Base-by-base conservation (phyloP, 2,329 filamentous ascomycete genomes). In the Scleromitrula shiraiana region DNA sequence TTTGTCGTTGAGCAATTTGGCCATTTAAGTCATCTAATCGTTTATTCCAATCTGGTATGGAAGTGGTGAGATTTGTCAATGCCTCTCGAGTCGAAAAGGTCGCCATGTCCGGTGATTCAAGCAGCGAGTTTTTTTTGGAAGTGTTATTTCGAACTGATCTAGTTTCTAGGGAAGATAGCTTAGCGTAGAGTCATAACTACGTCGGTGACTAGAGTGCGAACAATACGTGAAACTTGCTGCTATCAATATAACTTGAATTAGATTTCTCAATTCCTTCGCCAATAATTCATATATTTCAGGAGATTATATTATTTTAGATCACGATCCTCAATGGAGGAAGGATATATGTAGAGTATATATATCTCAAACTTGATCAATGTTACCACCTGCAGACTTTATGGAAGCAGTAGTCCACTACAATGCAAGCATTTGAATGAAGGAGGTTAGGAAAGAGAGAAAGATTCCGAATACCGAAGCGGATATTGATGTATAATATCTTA, bases 1-100 rank as follows among this genome's bases (percentile, higher is more conserved):
- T 65, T 67, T 83, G 80, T 50, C 80, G 77, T 59, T 75, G 69
- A 50, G 78, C 73, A 50, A 83, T 80, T 62, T 83, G 74, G 50
- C 70, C 69, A 59, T 72, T 80, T 49, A 83, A 71, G 43, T 80
- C 74, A 52, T 81, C 75, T 37, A 83, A 70, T 19, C 76, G 72
- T 50, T 67, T 67, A 30, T 76, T 67, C 80, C 80, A 83, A 61
- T 75, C 72, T 14, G 79, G 80, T 35, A 81, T 70, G 51, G 80
- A 77, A 54, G 63, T 68, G 46, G 70, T 68, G 30, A 83, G 68
- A 50, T 72, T 73, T 46, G 68, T 72, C 46, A 83, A 65, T 23
- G 78, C 74, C 51, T 82, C 79, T 66, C 77, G n/a, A 17, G 53
- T 59, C 3, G 59, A 61, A 51, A 60, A 59, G 20, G 35, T 50